Percentiles rank a stretch among this genome's conserved stretches.
These are phyloP conservation scores for Colletotrichum navitas DNA, from an alignment of 2,329 filamentous ascomycete genomes.

Conservation along the genomic window DNA sequence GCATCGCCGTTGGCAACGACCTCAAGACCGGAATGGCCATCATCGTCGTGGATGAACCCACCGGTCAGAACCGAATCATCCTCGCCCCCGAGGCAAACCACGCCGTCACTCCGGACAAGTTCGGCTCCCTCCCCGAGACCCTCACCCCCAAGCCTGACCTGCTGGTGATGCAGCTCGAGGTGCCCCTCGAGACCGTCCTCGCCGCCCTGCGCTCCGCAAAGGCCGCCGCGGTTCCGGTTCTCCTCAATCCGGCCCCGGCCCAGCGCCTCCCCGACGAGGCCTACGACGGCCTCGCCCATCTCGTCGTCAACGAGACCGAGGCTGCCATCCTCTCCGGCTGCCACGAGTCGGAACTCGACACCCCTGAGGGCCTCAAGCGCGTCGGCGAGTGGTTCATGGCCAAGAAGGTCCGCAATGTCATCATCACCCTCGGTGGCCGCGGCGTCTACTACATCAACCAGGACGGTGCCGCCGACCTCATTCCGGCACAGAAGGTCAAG, in stretches of 20 bases:
- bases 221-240: constrained; percentile 67
- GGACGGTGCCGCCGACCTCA: constrained; percentile 57
- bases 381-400: constrained; percentile 73
- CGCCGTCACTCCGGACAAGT: constrained; percentile 55
- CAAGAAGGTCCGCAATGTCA: constrained; percentile 79
- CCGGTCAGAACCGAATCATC: constrained; percentile 82
- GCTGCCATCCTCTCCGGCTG: constrained; percentile 77
- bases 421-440: constrained; percentile 86
- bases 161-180: constrained; percentile 83
- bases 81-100: constrained; percentile 80
- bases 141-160: constrained; percentile 65
- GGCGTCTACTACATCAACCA: constrained; percentile 77
- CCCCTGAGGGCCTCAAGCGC: constrained; percentile 56
- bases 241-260: constrained; percentile 90
- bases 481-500: constrained; percentile 75
- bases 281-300: constrained; percentile 77
- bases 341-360: constrained; percentile 62
- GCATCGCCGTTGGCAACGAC: constrained; percentile 58
- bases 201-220: constrained; percentile 68
- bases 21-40: constrained; percentile 77
- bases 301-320: constrained; percentile 93
- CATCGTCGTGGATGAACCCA: constrained; percentile 80
- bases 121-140: constrained; percentile 48
- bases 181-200: constrained; percentile 75
- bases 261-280: constrained; percentile 74